Base-by-base conservation (phyloP, 768 basidiomycete species). In the Hericium erinaceus region DNA sequence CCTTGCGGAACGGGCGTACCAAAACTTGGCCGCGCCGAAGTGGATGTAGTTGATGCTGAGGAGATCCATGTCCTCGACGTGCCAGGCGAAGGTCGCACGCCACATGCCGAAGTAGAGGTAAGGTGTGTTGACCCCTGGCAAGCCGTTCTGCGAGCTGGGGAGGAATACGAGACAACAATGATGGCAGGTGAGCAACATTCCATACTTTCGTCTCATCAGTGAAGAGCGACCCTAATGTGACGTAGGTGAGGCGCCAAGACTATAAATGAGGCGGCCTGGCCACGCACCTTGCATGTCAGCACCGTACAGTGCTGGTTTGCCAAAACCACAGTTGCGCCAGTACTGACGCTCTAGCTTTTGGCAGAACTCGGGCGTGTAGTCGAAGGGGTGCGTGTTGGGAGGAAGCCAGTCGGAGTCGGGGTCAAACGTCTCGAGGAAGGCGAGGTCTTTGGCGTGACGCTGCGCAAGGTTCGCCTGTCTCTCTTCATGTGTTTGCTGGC, bases 101-200 rank as follows among this genome's bases (percentile, higher is more conserved):
- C 97, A 99, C 95, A 98, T 98, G 61, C 97, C 97, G 68, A 95
- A 98, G 71, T 98, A 98, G 2, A 98, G 80, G 69, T 98, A 98
- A 0, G 95, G 95, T 2, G 93, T 87, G 67, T 98, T 98, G 51
- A 99, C 97, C 9, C 97, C 97, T 0, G 95, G 95, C 26, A 99
- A 75, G 41, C 85, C 81, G 54, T 85, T 80, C 40, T 77, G 73
- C 7, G 84, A 77, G 12, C 80, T 67, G 0, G 89, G 89, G 0
- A 92, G 73, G 26, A n/a, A 97, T 75, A 3, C 93, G 84, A 10
- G 87, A 84, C 22, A 99, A 80, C 2, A 92, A 79, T 40, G 95
- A 97, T 33, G 87, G 87, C 11, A 99, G 81, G 68, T 84, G 79
- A 0, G 87, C 93, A n/a, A 98, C 95, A 67, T 99, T 98, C 95